These are phyloP conservation scores for Aspergillus affinis DNA, from an alignment of 495 filamentous ascomycete species.

Conservation along the genomic window DNA sequence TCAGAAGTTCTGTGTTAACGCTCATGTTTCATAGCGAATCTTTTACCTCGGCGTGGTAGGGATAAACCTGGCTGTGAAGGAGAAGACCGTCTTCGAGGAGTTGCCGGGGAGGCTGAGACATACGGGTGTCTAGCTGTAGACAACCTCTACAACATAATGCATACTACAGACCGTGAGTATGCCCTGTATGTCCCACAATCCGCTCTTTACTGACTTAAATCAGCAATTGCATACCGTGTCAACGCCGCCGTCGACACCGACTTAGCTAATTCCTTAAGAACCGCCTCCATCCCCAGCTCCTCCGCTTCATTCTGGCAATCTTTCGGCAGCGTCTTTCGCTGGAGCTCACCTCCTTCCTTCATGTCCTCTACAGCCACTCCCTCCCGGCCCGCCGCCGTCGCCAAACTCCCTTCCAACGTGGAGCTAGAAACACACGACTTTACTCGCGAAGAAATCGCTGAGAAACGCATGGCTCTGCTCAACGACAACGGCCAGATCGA, in stretches of 20 bases:
- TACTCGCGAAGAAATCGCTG: conserved; percentile 85
- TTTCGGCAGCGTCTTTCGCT: conserved; percentile 63
- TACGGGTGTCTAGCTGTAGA: conserved; percentile 93
- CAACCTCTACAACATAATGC: conserved; percentile 94
- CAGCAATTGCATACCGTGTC: conserved; percentile 81
- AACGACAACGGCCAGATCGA: conserved; percentile 98
- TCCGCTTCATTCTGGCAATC: conserved; percentile 65
- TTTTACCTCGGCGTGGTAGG: conserved; percentile 76
- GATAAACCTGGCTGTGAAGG: conserved; percentile 71
- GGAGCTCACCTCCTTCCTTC: conserved; percentile 33
- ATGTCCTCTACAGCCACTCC: conserved; percentile 20
- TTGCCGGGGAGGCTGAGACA: conserved; percentile 71
- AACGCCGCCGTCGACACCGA: conserved; percentile 84
- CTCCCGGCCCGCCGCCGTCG: conserved; percentile 40
- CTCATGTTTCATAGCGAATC: conserved; percentile 46
- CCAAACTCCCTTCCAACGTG: conserved; percentile 81
- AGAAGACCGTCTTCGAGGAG: conserved; percentile 59
- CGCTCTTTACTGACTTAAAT: conserved; percentile 43
- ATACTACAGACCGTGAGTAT: conserved; percentile 53
- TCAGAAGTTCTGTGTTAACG: background rate
- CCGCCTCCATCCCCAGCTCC: conserved; percentile 73
- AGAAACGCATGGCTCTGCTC: conserved; percentile 80
- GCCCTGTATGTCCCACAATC: conserved; percentile 10
- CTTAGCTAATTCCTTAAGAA: conserved; percentile 74
- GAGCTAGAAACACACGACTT: conserved; percentile 97